Percentiles rank a stretch among this genome's conserved stretches.
Conservation (phyloP, 192 early-diverging fungal genomes). For the Rhizophagus sp. region DNA sequence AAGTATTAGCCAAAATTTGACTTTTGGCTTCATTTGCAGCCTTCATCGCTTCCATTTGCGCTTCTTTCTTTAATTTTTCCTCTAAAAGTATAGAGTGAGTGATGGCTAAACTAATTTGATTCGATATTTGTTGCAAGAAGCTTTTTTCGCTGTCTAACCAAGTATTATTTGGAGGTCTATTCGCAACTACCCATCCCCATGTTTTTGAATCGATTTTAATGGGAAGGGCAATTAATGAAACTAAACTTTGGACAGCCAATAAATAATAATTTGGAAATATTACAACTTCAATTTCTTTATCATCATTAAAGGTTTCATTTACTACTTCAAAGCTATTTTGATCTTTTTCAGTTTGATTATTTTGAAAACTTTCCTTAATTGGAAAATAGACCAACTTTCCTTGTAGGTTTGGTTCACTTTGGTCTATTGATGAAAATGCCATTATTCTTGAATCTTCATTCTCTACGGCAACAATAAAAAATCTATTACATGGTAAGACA, state of each 20-base stretch:
- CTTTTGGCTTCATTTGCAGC: constrained; percentile 47
- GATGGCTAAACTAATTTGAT: constrained; percentile 46
- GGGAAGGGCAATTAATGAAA: constrained; percentile 1
- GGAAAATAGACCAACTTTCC: background rate
- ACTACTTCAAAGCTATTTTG: background rate
- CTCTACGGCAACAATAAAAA: constrained; percentile 30
- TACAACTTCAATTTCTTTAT: background rate
- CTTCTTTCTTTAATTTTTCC: constrained; percentile 42
- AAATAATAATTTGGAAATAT: background rate
- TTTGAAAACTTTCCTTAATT: background rate
- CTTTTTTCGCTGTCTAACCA: constrained; percentile 40
- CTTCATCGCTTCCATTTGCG: constrained; percentile 44
- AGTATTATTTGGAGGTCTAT: constrained; percentile 7
- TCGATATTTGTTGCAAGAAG: constrained; percentile 43
- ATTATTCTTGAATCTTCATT: background rate
- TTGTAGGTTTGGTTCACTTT: background rate
- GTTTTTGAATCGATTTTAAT: background rate
- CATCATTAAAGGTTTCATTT: background rate
- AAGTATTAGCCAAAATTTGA: constrained; percentile 49
- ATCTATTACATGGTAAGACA: constrained; percentile 39
- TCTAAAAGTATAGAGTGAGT: constrained; percentile 40
- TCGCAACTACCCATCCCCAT: constrained; percentile 22
- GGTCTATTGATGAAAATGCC: background rate
- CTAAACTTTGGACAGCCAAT: background rate
- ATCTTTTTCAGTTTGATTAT: background rate